Percentiles rank a stretch among this genome's conserved stretches.
phyloP scores from a whole-genome alignment of 2,329 filamentous ascomycete species.

The Xylariaceae sp. region DNA sequence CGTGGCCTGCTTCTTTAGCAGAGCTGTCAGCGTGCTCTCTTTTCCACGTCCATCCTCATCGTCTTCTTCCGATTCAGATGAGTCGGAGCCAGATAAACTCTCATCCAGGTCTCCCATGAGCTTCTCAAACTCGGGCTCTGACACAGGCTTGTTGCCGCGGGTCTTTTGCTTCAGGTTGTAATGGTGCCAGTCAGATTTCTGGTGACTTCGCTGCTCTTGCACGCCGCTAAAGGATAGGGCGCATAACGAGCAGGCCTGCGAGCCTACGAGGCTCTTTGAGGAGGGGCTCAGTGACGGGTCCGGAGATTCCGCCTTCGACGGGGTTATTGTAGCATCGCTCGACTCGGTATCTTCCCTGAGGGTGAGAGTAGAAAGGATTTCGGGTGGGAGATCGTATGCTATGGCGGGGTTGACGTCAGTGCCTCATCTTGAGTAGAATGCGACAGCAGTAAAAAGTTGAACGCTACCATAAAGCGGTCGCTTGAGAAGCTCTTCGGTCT shows the following conservation, averaged over 20 bases:
- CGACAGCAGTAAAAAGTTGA: neutral
- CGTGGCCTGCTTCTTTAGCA: slow-evolving; percentile 80
- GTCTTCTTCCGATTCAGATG: slow-evolving; percentile 66
- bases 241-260: slow-evolving; percentile 80
- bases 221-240: slow-evolving; percentile 65
- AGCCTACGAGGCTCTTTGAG: slow-evolving; percentile 46
- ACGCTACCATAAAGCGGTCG: slow-evolving; percentile 48
- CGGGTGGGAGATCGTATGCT: slow-evolving; percentile 80
- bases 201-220: slow-evolving; percentile 78
- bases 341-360: slow-evolving; percentile 44
- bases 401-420: slow-evolving; percentile 20
- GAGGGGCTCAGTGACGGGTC: slow-evolving; percentile 15
- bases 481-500: slow-evolving; percentile 41
- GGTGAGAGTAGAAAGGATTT: slow-evolving; percentile 65
- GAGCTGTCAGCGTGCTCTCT: slow-evolving; percentile 67
- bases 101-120: slow-evolving; percentile 84
- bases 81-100: slow-evolving; percentile 84
- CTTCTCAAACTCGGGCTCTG: slow-evolving; percentile 81
- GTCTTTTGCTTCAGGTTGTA: slow-evolving; percentile 95
- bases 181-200: slow-evolving; percentile 84
- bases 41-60: slow-evolving; percentile 44
- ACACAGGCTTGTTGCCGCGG: slow-evolving; percentile 65
- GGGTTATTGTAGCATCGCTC: slow-evolving; percentile 23
- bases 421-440: slow-evolving; percentile 7
- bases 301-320: slow-evolving; percentile 20